Evolutionary conservation across 2,329 filamentous ascomycete species (phyloP), one percentile per base, ranked within the genome.

Genomic region (Hawksworthiomyces lignivorus): DNA sequence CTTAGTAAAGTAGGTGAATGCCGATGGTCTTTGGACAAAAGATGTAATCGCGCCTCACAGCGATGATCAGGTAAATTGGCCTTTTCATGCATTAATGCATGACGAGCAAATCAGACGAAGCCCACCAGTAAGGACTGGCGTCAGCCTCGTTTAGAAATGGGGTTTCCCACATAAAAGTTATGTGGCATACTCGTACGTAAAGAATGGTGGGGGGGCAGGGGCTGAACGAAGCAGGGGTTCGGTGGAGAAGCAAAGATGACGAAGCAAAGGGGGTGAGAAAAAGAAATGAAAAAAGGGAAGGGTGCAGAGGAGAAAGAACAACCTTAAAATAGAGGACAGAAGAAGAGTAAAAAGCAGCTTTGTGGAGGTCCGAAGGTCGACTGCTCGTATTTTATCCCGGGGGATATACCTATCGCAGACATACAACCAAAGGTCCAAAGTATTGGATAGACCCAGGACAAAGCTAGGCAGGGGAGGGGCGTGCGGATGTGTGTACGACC

Each of bases 41-140:
- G 36, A 34, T 39, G 39, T 30, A 30, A 17, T 21, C 11, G 30
- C 21, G 34, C 31, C 40, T 39, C 39, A 40, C 22, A 36, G 34
- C 22, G 46, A 24, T 41, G 48, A 45, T 44, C 31, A 44, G 36
- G 38, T 39, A 50, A 49, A 47, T 50, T 49, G 32, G 33, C 24
- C n/a, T 22, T 22, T 47, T 50, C 47, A 49, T 49, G 48, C 48
- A 43, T 50, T 45, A 37, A 50, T 50, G 48, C 48, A 37, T 38
- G 39, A 35, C 28, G 18, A 31, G 36, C 30, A 35, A 45, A 36
- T 29, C 34, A 45, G 37, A 45, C 19, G 21, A n/a, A 30, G 18
- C 14, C 30, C 24, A 11, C 12, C 15, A n/a, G 7, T 7, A 9
- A 30, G 14, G 29, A 17, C 27, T 19, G 24, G 37, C 43, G 33